Evolutionary conservation across 345 rosid genomes (phyloP).

Genomic region (Populus ilicifolia): DNA sequence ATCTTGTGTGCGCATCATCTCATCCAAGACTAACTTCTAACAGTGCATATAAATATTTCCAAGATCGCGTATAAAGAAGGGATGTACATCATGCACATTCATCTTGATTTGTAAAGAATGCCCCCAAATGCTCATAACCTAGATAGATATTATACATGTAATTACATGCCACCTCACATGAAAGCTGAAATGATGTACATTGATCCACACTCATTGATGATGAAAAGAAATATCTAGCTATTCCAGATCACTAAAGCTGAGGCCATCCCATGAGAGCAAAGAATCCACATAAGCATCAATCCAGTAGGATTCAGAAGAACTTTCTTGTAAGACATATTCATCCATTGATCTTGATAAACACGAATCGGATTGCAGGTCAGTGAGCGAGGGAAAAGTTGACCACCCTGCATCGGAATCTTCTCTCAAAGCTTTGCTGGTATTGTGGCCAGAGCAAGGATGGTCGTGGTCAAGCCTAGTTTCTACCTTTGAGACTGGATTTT

Average conservation of each 20-base stretch:
- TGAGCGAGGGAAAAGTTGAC: background rate
- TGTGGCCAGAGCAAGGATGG: background rate
- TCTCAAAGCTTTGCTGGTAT: background rate
- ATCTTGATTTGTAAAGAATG: too few species aligned
- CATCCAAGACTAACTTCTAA: too few species aligned
- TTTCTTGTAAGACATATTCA: background rate
- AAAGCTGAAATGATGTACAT: background rate
- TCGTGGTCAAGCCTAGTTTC: background rate
- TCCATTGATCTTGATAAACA: slow-evolving; percentile 11
- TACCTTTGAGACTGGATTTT: background rate
- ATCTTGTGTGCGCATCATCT: too few species aligned
- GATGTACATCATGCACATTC: too few species aligned
- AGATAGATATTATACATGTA: background rate
- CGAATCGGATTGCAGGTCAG: slow-evolving; percentile 2
- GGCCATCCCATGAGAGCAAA: slow-evolving; percentile 18
- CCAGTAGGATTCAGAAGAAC: background rate
- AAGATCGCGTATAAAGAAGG: too few species aligned
- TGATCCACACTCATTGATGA: background rate
- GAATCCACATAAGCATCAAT: slow-evolving; percentile 1
- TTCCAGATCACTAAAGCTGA: background rate
- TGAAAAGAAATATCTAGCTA: slow-evolving; percentile 7
- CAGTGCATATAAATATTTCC: too few species aligned
- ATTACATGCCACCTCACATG: background rate
- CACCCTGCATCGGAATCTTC: background rate
- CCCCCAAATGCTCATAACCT: too few species aligned